phyloP scores from a whole-genome alignment of 345 rosid species.

The Lumnitzera racemosa region DNA sequence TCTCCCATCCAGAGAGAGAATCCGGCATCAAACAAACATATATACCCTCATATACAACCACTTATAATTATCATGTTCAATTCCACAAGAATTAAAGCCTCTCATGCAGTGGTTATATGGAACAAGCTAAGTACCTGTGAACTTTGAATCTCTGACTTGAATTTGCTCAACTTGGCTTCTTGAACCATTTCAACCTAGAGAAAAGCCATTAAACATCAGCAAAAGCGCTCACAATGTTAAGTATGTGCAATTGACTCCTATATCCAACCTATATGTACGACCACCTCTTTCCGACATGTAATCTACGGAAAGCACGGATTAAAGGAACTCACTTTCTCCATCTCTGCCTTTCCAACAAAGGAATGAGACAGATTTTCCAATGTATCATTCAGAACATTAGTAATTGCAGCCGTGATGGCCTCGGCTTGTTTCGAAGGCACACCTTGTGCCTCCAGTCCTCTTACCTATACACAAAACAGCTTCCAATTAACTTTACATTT shows the following conservation, averaged over 20 bases:
- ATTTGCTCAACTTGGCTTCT: conserved; percentile 67
- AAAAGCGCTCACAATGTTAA: too few species aligned
- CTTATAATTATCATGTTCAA: too few species aligned
- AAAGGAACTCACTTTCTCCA: conserved; percentile 59
- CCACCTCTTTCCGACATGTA: background rate
- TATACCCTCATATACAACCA: too few species aligned
- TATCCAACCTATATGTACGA: too few species aligned
- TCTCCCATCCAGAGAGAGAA: too few species aligned
- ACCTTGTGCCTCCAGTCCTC: conserved; percentile 74
- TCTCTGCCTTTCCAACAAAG: conserved; percentile 65
- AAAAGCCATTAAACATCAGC: background rate
- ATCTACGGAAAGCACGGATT: background rate
- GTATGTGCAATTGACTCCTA: too few species aligned
- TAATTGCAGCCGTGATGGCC: conserved; percentile 71
- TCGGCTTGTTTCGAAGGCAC: conserved; percentile 90
- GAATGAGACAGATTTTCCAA: conserved; percentile 71
- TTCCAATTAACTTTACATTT: background rate
- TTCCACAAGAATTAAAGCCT: background rate
- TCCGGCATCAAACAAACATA: too few species aligned
- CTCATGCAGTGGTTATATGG: background rate
- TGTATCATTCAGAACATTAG: conserved; percentile 65
- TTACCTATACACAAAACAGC: conserved; percentile 37
- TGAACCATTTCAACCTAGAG: conserved; percentile 62
- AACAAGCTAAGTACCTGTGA: conserved; percentile 42
- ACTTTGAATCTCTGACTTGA: conserved; percentile 70